Evolutionary conservation across 805 yeast genomes (phyloP).

Genomic region (Metschnikowia picachoensis): DNA sequence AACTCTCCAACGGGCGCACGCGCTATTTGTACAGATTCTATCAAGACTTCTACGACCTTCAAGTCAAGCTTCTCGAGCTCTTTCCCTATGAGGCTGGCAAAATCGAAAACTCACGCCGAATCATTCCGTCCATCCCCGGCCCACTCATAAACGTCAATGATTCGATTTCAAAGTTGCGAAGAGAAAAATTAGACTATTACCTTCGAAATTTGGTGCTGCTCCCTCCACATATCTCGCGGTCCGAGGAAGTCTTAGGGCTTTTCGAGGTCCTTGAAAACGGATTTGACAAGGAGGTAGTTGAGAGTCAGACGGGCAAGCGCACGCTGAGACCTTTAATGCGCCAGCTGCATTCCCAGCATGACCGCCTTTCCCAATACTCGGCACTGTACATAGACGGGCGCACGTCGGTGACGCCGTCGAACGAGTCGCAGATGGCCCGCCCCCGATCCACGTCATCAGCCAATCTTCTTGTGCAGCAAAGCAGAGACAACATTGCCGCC

Average conservation of each 20-base stretch:
- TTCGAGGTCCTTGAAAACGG: constrained; percentile 60
- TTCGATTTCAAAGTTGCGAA: constrained; percentile 48
- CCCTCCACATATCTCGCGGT: constrained; percentile 73
- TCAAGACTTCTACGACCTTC: constrained; percentile 94
- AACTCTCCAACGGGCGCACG: constrained; percentile 60
- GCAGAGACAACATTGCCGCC: background rate
- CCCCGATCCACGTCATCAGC: constrained; percentile 22
- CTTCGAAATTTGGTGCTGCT: constrained; percentile 57
- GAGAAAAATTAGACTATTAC: constrained; percentile 52
- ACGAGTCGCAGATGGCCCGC: constrained; percentile 18
- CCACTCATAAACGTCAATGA: constrained; percentile 92
- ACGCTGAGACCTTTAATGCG: constrained; percentile 36
- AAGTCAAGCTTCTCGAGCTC: constrained; percentile 71
- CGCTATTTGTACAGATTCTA: constrained; percentile 82
- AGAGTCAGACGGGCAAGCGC: constrained; percentile 13
- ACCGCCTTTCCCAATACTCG: constrained; percentile 50
- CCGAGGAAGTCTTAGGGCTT: constrained; percentile 62
- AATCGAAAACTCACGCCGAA: constrained; percentile 68
- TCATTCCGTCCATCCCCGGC: constrained; percentile 92
- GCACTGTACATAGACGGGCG: constrained; percentile 23
- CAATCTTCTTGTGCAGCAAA: constrained; percentile 14
- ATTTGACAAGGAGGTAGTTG: constrained; percentile 53
- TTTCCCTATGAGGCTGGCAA: constrained; percentile 94
- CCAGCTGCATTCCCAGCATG: constrained; percentile 45
- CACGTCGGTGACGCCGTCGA: constrained; percentile 28